Percentiles rank a stretch among this genome's conserved stretches.
Evolutionary conservation across 176 grass and related monocot species (phyloP).

Genomic region (Panicum miliaceum): DNA sequence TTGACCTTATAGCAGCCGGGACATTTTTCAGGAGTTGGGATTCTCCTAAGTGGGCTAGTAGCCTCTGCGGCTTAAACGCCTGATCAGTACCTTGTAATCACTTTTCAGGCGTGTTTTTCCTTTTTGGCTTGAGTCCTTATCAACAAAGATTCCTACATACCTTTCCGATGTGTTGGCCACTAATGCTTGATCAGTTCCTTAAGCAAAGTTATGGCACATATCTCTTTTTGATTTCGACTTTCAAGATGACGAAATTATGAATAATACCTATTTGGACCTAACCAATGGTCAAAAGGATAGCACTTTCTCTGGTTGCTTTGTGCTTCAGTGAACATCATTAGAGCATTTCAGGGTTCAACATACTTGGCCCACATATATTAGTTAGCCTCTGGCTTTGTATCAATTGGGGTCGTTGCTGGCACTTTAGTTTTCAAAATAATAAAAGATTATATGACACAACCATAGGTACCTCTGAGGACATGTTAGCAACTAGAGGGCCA

Average conservation of each 20-base stretch:
- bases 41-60: slow-evolving; percentile 41
- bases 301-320: slow-evolving; percentile 27
- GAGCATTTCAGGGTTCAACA: slow-evolving; percentile 30
- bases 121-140: slow-evolving; percentile 45
- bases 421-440: slow-evolving; percentile 22
- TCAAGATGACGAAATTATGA: slow-evolving; percentile 48
- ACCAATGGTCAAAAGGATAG: slow-evolving; percentile 40
- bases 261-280: slow-evolving; percentile 31
- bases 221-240: slow-evolving; percentile 41
- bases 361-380: slow-evolving; percentile 29
- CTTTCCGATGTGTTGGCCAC: slow-evolving; percentile 47
- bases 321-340: slow-evolving; percentile 28
- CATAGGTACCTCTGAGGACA: slow-evolving; percentile 77
- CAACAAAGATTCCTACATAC: slow-evolving; percentile 44
- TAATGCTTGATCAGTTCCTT: slow-evolving; percentile 37
- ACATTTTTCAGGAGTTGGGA: slow-evolving; percentile 22
- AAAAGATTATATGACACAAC: slow-evolving; percentile 21
- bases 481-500: slow-evolving; percentile 67
- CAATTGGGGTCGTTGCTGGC: not conserved
- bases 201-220: slow-evolving; percentile 36
- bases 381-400: slow-evolving; percentile 17
- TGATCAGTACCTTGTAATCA: slow-evolving; percentile 38
- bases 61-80: slow-evolving; percentile 36
- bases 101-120: slow-evolving; percentile 52
- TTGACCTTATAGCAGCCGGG: slow-evolving; percentile 34